phyloP scores from a whole-genome alignment of 2,329 filamentous ascomycete genomes.

The Fusarium hainanense region DNA sequence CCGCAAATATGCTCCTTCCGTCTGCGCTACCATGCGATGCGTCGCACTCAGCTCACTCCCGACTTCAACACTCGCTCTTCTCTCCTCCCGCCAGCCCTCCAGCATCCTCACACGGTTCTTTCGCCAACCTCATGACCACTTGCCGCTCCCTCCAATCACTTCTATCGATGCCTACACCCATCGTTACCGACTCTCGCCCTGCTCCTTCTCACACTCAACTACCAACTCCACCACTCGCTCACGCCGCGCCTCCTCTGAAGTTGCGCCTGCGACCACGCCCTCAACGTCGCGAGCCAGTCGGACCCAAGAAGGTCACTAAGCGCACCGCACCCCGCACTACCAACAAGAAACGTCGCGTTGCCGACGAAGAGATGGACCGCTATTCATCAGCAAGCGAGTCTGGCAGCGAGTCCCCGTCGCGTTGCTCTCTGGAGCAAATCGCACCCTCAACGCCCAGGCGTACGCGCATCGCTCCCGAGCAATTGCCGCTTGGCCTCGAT shows the following conservation, averaged over 20 bases:
- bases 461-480: conserved; percentile 68
- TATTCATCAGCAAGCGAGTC: conserved; percentile 54
- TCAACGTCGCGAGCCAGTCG: conserved; percentile 48
- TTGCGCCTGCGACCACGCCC: conserved; percentile 64
- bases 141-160: conserved; percentile 72
- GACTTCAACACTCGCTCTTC: conserved; percentile 63
- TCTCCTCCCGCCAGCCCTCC: conserved; percentile 70
- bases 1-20: conserved; percentile 65
- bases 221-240: conserved; percentile 66
- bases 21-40: conserved; percentile 69
- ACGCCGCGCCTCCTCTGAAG: conserved; percentile 64
- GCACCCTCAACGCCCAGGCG: conserved; percentile 68
- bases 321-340: conserved; percentile 59
- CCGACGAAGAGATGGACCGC: conserved; percentile 60
- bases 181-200: conserved; percentile 52
- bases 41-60: conserved; percentile 57
- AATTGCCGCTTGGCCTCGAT: conserved; percentile 69
- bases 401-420: conserved; percentile 46
- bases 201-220: conserved; percentile 52
- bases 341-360: conserved; percentile 65
- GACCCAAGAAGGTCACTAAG: conserved; percentile 63
- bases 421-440: conserved; percentile 31
- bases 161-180: conserved; percentile 55
- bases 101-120: conserved; percentile 56
- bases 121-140: conserved; percentile 67